phyloP scores from a whole-genome alignment of 805 yeast species.

The Ogataea nakhonphanomensis region DNA sequence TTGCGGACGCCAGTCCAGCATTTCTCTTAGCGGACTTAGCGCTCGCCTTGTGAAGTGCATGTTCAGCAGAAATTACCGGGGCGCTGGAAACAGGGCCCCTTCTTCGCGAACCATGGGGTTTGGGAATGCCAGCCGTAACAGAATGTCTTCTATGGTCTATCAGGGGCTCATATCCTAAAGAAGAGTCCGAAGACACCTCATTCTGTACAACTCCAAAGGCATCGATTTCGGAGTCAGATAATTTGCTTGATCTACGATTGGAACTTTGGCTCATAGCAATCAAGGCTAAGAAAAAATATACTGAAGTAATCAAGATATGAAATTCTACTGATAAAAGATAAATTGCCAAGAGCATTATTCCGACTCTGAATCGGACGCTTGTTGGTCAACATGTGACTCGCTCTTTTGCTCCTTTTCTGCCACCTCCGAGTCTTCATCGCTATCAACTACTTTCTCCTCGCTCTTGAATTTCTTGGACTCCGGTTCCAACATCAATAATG shows the following conservation, averaged over 20 bases:
- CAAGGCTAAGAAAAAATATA: slow-evolving; percentile 1
- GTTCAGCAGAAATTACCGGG: slow-evolving; percentile 5
- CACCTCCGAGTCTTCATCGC: slow-evolving; percentile 10
- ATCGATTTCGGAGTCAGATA: slow-evolving; percentile 24
- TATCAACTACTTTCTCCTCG: slow-evolving; percentile 27
- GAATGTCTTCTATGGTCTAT: slow-evolving; percentile 26
- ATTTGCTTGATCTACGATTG: slow-evolving; percentile 14
- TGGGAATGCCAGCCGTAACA: not conserved
- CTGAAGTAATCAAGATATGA: slow-evolving; percentile 2
- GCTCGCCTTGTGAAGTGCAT: slow-evolving; percentile 6
- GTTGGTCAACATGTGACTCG: slow-evolving; percentile 13
- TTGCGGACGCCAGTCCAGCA: slow-evolving; percentile 1
- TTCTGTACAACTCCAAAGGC: slow-evolving; percentile 29
- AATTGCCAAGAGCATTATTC: too few relatives aligned
- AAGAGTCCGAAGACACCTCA: slow-evolving; percentile 22
- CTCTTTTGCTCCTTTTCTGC: not conserved
- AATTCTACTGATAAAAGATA: not conserved
- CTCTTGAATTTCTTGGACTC: slow-evolving; percentile 14
- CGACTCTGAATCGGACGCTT: slow-evolving; percentile 8
- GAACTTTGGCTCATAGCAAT: slow-evolving; percentile 8
- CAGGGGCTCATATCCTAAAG: slow-evolving; percentile 18
- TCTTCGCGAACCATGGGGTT: not conserved
- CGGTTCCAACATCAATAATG: slow-evolving; percentile 33
- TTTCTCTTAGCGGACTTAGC: not conserved
- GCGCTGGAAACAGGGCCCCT: slow-evolving; percentile 6